Base-by-base conservation (phyloP, 139 green algal genomes). In the Trebouxia sp. region DNA sequence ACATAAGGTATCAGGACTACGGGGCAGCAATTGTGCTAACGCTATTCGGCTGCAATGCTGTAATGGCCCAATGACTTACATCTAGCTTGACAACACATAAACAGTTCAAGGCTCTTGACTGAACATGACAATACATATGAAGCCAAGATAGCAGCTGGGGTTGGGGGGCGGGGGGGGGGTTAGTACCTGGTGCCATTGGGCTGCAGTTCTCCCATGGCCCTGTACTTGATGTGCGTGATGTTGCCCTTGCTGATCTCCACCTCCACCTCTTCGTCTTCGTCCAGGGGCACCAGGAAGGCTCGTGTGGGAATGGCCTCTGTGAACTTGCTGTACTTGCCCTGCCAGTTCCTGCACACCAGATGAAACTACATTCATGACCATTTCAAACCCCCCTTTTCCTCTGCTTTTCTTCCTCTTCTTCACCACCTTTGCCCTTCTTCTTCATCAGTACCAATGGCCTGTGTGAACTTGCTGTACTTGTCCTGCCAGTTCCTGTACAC, bases 261-360 rank as follows among this genome's bases (percentile, higher is more conserved):
- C 72, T 94, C 88, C 28, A 97, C 86, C 84, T 97, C 94, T 83
- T 98, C 93, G 79, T 97, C 94, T 76, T 96, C 91, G 37, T 96
- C 89, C 53, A 98, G 82, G 4, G 94, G 91, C 28, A 82, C 85
- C 72, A 97, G 82, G 87, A 98, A 98, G 9, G 93, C 92, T 28
- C 90, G 83, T 2, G 95, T 98, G 56, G 94, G 94, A 75, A 98
- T 88, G 85, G 90, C 88, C 77, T 93, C 91, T 38, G 94, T 90
- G 41, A 92, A 86, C 66, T 87, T 80, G 65, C 87, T 90, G 89
- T 83, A 78, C 32, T 41, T 45, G 15, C 14, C 43, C 62, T 50
- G 30, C 78, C 78, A 83, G 43, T 24, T 26, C 77, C 77, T 82
- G 77, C 77, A 65, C 11, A 43, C n/a, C n/a, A n/a, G n/a, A n/a